phyloP scores from a whole-genome alignment of 805 yeast species.

The Naumovozyma dairenensis region DNA sequence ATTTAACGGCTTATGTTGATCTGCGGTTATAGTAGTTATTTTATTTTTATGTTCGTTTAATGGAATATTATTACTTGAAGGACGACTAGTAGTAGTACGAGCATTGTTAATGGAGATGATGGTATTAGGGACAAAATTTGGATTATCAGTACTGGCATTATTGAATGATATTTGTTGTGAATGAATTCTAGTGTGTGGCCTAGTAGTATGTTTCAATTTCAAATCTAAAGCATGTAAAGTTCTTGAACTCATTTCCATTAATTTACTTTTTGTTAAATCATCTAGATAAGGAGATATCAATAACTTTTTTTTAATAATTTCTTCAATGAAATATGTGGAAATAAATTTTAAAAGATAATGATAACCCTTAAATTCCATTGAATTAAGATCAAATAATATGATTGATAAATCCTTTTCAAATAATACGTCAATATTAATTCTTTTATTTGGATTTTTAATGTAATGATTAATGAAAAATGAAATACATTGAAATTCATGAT shows the following conservation, averaged over 20 bases:
- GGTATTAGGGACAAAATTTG: not conserved
- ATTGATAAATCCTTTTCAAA: conserved; percentile 9
- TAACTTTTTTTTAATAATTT: conserved; percentile 9
- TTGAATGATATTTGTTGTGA: too few species aligned
- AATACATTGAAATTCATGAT: not conserved
- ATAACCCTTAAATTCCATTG: conserved; percentile 10
- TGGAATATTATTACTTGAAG: too few species aligned
- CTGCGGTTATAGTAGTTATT: not conserved
- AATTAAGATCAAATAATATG: conserved; percentile 10
- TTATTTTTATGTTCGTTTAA: too few species aligned
- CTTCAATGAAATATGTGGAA: conserved; percentile 7
- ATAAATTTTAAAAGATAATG: conserved; percentile 8
- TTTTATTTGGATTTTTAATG: conserved; percentile 8
- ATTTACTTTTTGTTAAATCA: conserved; percentile 7
- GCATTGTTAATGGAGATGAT: too few species aligned
- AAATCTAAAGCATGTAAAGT: not conserved
- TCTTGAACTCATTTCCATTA: conserved; percentile 4
- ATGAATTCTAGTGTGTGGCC: too few species aligned
- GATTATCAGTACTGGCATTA: not conserved
- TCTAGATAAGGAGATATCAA: conserved; percentile 6
- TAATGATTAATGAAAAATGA: conserved; percentile 11
- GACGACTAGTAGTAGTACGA: too few species aligned
- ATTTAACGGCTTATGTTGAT: too few species aligned
- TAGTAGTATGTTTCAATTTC: not conserved
- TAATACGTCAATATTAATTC: conserved; percentile 10